phyloP scores from a whole-genome alignment of 306 rosid species.

The Vigna angularis region DNA sequence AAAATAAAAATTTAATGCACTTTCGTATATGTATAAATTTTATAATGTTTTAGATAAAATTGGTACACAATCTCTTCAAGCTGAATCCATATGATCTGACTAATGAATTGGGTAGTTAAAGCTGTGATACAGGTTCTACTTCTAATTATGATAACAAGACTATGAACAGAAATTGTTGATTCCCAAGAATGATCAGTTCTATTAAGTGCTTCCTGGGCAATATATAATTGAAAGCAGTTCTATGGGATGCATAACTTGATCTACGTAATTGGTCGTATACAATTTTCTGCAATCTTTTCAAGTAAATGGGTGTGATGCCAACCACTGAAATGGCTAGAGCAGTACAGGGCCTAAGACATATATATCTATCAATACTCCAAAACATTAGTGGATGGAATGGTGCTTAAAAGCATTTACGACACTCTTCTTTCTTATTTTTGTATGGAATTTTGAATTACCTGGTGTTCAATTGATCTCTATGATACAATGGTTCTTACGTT shows the following conservation, averaged over 20 bases:
- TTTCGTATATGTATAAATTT: constrained; percentile 51
- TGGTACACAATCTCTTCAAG: constrained; percentile 43
- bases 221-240: constrained; percentile 57
- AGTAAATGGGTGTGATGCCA: constrained; percentile 51
- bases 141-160: constrained; percentile 76
- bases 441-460: constrained; percentile 23
- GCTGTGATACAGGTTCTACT: constrained; percentile 83
- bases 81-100: constrained; percentile 63
- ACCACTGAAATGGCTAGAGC: constrained; percentile 48
- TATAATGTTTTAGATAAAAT: constrained; percentile 43
- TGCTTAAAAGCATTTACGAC: constrained; percentile 34
- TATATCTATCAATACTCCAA: constrained; percentile 36
- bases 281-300: constrained; percentile 37
- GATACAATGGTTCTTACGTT: not conserved
- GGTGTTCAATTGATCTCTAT: not conserved
- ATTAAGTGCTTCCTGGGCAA: constrained; percentile 55
- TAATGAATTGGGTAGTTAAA: constrained; percentile 74
- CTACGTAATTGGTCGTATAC: constrained; percentile 43
- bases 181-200: constrained; percentile 56
- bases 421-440: not conserved
- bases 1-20: constrained; percentile 68
- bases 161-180: constrained; percentile 69
- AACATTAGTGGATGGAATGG: constrained; percentile 22
- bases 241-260: constrained; percentile 55
- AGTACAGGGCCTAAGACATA: constrained; percentile 34